Conservation (phyloP, 371 early-diverging fungal species). For the Mortierella sp. region DNA sequence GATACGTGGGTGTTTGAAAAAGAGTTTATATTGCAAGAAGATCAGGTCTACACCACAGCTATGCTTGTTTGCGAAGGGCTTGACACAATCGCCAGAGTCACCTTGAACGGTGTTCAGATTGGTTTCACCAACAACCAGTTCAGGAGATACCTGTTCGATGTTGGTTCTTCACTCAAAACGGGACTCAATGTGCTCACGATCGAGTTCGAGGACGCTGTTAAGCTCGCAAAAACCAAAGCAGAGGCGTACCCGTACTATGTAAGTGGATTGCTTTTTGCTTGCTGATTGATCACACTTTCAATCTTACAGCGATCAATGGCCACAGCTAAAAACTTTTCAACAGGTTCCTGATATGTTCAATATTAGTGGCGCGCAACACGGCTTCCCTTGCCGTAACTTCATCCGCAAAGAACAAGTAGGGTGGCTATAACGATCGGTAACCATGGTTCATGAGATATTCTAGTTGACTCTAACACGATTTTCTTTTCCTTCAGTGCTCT, state of each 20-base stretch:
- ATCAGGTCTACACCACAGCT: not conserved
- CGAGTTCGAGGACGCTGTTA: slow-evolving; percentile 35
- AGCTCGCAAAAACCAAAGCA: slow-evolving; percentile 18
- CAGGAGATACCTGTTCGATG: slow-evolving; percentile 29
- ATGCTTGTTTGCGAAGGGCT: slow-evolving; percentile 56
- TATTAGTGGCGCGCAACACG: slow-evolving; percentile 48
- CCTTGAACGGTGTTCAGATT: slow-evolving; percentile 46
- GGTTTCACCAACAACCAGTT: slow-evolving; percentile 57
- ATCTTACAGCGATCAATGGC: not conserved
- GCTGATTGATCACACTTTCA: not conserved
- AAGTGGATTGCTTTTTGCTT: not conserved
- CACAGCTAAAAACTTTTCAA: not conserved
- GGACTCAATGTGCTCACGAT: slow-evolving; percentile 37
- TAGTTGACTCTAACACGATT: not conserved
- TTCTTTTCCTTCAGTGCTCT: slow-evolving; percentile 25
- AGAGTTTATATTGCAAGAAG: slow-evolving; percentile 11
- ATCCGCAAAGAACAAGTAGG: slow-evolving; percentile 47
- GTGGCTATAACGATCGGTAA: not conserved
- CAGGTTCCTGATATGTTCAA: slow-evolving; percentile 54
- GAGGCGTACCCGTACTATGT: slow-evolving; percentile 49
- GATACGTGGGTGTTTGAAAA: slow-evolving; percentile 26
- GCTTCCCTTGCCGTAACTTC: slow-evolving; percentile 43
- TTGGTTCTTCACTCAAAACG: slow-evolving; percentile 7
- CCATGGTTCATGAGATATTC: no score
- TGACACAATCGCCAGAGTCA: slow-evolving; percentile 56